Evolutionary conservation across 352 stramenopile species (phyloP), one percentile per base, ranked within the genome.

Genomic region (Hyaloperonospora brassicae): DNA sequence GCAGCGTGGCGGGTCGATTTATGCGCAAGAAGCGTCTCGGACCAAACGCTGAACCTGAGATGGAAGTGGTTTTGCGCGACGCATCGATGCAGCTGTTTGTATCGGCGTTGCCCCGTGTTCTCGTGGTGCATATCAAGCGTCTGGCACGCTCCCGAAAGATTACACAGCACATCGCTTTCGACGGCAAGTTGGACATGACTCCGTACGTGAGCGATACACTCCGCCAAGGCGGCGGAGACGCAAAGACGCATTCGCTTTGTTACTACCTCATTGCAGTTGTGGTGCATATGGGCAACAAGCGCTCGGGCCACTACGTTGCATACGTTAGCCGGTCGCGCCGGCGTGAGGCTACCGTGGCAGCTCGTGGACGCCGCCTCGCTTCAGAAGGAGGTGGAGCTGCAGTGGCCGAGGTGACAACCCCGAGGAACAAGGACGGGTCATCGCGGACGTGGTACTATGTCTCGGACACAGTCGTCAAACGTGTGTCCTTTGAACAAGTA

Each of bases 41-140:
- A 6, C 49, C 50, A 11, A 68, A 59, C 40, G 46, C 50, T n/a
- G 55, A 68, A 46, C 55, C 56, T 2, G 62, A 75, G 30, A 75
- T 61, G 55, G 54, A 70, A 21, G 25, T 70, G 1, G 47, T 67
- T 2, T 41, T 83, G 17, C 73, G 71, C 1, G 76, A 86, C 46
- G 79, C 79, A 1, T 68, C 55, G 5, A 81, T 89, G 70, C 71
- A 72, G 34, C 17, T 84, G 25, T 64, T 72, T 12, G 59, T 90
- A 11, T 80, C 70, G 14, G 55, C 62, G 14, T 46, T 84, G 17
- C 75, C 79, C 23, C 65, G 66, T 9, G 66, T 90, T 14, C 74
- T 90, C 1, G 70, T 84, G 34, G 50, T 90, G 35, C 79, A 90
- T 55, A 66, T 90, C 13, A 90, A 90, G 53, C 73, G 79, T 21